Evolutionary conservation across 2,329 filamentous ascomycete species (phyloP).

Genomic region (Sclerotinia subarctica): DNA sequence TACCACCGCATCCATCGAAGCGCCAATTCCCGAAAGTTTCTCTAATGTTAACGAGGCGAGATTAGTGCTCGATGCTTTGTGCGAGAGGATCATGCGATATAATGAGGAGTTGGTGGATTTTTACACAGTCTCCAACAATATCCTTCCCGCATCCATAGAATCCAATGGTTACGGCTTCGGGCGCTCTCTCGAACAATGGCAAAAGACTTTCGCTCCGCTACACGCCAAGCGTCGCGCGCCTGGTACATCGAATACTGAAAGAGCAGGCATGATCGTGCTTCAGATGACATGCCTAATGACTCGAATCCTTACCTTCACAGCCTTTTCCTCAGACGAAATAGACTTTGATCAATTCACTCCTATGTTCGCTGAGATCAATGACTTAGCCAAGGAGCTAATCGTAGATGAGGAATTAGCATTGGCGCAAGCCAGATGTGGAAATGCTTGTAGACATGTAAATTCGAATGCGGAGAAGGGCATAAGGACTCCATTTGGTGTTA

Average conservation of each 20-base stretch:
- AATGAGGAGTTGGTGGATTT: conserved; percentile 52
- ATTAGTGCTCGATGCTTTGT: conserved; percentile 53
- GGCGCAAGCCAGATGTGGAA: conserved; percentile 29
- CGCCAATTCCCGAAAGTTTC: conserved; percentile 41
- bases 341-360: conserved; percentile 54
- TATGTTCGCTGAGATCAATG: conserved; percentile 54
- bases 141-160: conserved; percentile 41
- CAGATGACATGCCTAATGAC: conserved; percentile 62
- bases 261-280: conserved; percentile 57
- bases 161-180: conserved; percentile 43
- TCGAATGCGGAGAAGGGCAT: background rate
- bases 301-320: conserved; percentile 56
- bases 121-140: conserved; percentile 46
- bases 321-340: conserved; percentile 56
- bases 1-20: conserved; percentile 25
- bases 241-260: conserved; percentile 51
- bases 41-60: conserved; percentile 53
- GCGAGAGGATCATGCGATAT: conserved; percentile 56
- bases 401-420: conserved; percentile 36
- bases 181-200: conserved; percentile 53
- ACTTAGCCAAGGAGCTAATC: conserved; percentile 57
- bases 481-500: conserved; percentile 13
- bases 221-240: conserved; percentile 47
- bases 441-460: conserved; percentile 28
- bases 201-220: conserved; percentile 54